phyloP scores from a whole-genome alignment of 2,329 filamentous ascomycete species.

The Pseudocercospora vitis region DNA sequence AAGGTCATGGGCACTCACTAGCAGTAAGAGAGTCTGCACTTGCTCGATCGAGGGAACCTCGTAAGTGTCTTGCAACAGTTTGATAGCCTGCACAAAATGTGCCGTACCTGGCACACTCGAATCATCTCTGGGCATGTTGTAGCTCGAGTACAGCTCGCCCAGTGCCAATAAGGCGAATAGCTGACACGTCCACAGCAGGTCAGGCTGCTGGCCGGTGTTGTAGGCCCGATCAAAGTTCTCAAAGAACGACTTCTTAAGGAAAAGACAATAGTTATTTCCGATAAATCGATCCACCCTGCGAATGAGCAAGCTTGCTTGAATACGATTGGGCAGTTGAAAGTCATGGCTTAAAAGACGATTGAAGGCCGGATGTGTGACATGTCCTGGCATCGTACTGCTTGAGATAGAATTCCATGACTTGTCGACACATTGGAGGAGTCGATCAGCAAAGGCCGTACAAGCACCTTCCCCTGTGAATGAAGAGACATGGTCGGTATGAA shows the following conservation, averaged over 20 bases:
- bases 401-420: constrained; percentile 12
- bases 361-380: constrained; percentile 24
- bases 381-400: constrained; percentile 24
- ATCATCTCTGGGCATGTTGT: constrained; percentile 37
- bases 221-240: constrained; percentile 44
- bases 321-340: constrained; percentile 29
- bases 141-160: constrained; percentile 49
- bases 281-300: constrained; percentile 35
- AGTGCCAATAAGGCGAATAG: constrained; percentile 50
- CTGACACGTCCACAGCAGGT: constrained; percentile 43
- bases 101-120: constrained; percentile 44
- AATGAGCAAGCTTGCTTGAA: constrained; percentile 29
- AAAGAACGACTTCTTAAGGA: constrained; percentile 43
- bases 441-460: constrained; percentile 30
- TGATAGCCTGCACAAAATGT: constrained; percentile 47
- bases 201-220: constrained; percentile 37
- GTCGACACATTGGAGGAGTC: constrained; percentile 29
- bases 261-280: constrained; percentile 46
- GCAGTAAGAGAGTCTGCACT: constrained; percentile 47
- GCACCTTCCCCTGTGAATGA: constrained; percentile 30
- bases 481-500: constrained; percentile 19
- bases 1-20: constrained; percentile 39
- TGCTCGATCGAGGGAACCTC: constrained; percentile 49
- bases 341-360: constrained; percentile 19
- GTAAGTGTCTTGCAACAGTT: constrained; percentile 43